Percentiles rank a stretch among this genome's conserved stretches.
Evolutionary conservation across 805 yeast species (phyloP).

Genomic region (Saccharomycopsis javanensis): DNA sequence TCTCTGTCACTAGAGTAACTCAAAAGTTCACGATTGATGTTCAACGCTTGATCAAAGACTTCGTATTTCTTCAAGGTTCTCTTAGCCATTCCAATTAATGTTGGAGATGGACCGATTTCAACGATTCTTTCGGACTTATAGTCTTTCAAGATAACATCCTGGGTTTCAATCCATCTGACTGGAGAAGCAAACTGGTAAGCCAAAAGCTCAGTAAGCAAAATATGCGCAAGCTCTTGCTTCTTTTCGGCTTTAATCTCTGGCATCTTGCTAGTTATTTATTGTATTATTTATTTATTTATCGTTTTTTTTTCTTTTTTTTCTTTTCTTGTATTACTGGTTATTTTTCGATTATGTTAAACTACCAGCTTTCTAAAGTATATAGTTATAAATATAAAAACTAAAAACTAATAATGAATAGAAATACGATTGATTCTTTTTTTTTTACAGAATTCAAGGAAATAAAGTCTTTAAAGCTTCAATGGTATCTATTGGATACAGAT

Average conservation of each 20-base stretch:
- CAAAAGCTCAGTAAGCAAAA: constrained; percentile 84
- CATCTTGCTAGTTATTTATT: no score
- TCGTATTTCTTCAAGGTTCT: constrained; percentile 96
- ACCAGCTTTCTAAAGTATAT: no score
- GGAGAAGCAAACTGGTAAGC: constrained; percentile 99
- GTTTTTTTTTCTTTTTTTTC: not conserved
- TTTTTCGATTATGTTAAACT: no score
- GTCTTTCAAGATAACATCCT: constrained; percentile 90
- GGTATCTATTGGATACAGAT: not conserved
- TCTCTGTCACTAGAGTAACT: constrained; percentile 94
- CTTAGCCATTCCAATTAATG: constrained; percentile 97
- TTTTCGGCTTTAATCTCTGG: constrained; percentile 54
- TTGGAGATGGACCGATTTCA: constrained; percentile 98
- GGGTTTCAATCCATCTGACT: constrained; percentile 99
- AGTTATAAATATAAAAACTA: no score
- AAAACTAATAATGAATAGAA: no score
- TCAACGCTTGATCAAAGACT: constrained; percentile 93
- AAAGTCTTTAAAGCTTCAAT: no score
- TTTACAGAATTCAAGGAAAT: no score
- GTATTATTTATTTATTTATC: no score
- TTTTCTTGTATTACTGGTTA: not conserved
- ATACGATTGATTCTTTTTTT: no score
- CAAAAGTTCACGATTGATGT: constrained; percentile 78
- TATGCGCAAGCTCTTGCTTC: constrained; percentile 95
- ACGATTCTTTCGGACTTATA: constrained; percentile 95